Base-by-base conservation (phyloP, 371 early-diverging fungal genomes). In the Syncephalastrum racemosum region DNA sequence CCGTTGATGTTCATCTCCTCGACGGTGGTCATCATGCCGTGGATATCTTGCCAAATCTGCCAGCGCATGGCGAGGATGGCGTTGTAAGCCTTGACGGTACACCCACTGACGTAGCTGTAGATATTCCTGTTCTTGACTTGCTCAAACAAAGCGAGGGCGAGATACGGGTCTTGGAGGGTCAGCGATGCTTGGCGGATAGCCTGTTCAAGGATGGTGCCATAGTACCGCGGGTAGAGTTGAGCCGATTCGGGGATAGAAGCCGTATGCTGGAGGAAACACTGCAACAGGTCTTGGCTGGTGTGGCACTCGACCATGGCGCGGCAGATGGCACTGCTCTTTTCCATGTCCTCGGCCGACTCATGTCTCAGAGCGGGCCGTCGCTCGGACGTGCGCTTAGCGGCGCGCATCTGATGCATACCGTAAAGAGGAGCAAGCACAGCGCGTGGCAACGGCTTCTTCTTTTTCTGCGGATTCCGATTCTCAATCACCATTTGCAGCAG, bases 1-100 rank as follows among this genome's bases (percentile, higher is more conserved):
- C 74, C 76, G 54, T 73, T 72, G 0, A 66, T 18, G 14, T 64
- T 60, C 81, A 77, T 75, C 58, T 75, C 78, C 50, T 73, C 70
- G 3, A 72, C 58, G 31, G 71, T 40, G 14, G 67, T 57, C 59
- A 73, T 18, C 72, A 75, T 70, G 2, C 75, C 78, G 50, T 70
- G 57, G 0, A 75, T 48, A 54, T 77, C 77, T 18, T 65, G 50
- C 72, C 70, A 75, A 1, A 58, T 15, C 25, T 66, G 46, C 75
- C 75, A 75, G 36, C 73, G 68, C 23, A 72, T 46, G 16, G 45
- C 46, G 8, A 79, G 43, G 40, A 74, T 54, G 0, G 66, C 46
- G 54, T 79, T 72, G 23, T 79, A 79, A 8, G 66, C 74, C 1
- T 66, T 54, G 0, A 60, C 50, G 6, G 74, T 79, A 40, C 79